A percentile compares a stretch with the other conserved stretches of the same genome.
phyloP scores from a whole-genome alignment of 78 protist genomes.

The Dictyostelium purpureum region DNA sequence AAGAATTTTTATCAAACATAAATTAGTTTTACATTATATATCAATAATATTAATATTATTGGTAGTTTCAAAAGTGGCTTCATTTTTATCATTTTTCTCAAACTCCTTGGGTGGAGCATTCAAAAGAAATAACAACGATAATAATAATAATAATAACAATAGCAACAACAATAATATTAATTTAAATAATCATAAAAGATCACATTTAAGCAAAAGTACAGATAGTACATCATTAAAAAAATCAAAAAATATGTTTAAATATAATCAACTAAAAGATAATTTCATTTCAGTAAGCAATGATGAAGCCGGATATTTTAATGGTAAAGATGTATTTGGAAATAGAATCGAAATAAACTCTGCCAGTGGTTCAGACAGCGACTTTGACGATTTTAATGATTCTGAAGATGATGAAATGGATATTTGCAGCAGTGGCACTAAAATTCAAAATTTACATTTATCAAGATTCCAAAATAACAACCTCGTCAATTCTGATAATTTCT shows the following conservation, averaged over 20 bases:
- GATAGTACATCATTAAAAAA: neutral
- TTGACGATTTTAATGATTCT: neutral
- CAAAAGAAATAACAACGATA: neutral
- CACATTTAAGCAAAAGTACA: neutral
- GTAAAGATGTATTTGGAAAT: neutral
- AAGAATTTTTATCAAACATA: neutral
- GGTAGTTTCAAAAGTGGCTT: conserved; percentile 3
- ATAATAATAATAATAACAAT: neutral
- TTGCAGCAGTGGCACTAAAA: neutral
- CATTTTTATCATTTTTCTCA: neutral
- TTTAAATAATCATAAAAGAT: neutral
- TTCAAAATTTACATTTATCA: neutral
- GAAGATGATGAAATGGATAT: neutral
- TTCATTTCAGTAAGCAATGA: neutral
- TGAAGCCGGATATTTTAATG: neutral
- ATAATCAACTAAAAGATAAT: conserved; percentile 10
- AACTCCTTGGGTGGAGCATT: neutral
- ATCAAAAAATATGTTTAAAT: neutral
- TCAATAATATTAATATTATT: conserved; percentile 11
- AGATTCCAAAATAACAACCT: neutral
- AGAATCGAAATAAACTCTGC: neutral
- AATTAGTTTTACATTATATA: neutral
- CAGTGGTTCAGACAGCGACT: neutral
- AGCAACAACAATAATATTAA: neutral
- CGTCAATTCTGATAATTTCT: neutral